These are phyloP conservation scores for Xanthoconium purpureum DNA, from an alignment of 768 basidiomycete genomes.

Conservation along the genomic window DNA sequence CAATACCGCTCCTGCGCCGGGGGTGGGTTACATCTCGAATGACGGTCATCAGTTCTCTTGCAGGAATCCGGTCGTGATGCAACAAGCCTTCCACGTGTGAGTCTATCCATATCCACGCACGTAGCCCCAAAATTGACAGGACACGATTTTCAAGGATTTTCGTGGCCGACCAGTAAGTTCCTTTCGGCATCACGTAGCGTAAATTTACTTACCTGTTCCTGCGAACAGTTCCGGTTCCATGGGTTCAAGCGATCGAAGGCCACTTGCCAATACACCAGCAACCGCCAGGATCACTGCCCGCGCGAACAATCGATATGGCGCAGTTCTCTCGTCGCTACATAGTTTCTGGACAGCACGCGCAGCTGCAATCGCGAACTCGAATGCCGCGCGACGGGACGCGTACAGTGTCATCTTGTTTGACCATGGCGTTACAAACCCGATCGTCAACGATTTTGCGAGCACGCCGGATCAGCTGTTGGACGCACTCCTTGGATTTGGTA, in stretches of 20 bases:
- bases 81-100: constrained; percentile 60
- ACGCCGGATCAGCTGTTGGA: constrained; percentile 44
- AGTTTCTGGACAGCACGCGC: constrained; percentile 56
- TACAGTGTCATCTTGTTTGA: constrained; percentile 58
- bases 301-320: constrained; percentile 53
- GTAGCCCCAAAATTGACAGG: neutral
- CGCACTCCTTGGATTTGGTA: constrained; percentile 31
- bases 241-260: constrained; percentile 37
- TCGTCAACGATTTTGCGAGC: constrained; percentile 47
- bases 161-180: constrained; percentile 46
- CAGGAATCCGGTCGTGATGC: constrained; percentile 49
- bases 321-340: constrained; percentile 54
- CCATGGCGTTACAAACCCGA: constrained; percentile 8
- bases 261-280: constrained; percentile 43
- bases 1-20: constrained; percentile 22
- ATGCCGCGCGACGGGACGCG: constrained; percentile 43
- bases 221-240: constrained; percentile 51
- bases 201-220: neutral
- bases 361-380: constrained; percentile 30
- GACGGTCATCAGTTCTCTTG: constrained; percentile 58
- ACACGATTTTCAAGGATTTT: constrained; percentile 41
- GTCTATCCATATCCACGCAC: constrained; percentile 14
- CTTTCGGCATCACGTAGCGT: neutral
- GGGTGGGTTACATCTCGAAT: constrained; percentile 48
- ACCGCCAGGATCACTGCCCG: constrained; percentile 34